Evolutionary conservation across 805 yeast species (phyloP).

Genomic region (Lachancea lanzarotensis): DNA sequence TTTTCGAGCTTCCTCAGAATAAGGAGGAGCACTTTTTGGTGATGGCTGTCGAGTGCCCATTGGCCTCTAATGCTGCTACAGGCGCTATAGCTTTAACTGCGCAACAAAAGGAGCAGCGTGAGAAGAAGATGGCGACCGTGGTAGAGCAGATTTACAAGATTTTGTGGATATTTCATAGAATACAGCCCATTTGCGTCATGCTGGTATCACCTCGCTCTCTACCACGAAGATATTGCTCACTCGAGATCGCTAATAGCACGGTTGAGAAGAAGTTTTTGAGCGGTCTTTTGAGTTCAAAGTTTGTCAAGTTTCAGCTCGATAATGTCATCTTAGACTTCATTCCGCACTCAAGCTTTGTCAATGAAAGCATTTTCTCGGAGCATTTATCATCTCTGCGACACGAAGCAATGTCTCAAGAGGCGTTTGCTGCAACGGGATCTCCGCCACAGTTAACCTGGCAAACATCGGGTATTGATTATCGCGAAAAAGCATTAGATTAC

Average conservation of each 20-base stretch:
- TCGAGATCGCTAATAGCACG: constrained; percentile 88
- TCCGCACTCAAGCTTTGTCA: constrained; percentile 30
- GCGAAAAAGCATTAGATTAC: constrained; percentile 71
- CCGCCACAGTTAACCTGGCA: constrained; percentile 39
- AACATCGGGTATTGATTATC: constrained; percentile 71
- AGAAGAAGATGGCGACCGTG: constrained; percentile 27
- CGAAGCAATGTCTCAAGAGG: constrained; percentile 45
- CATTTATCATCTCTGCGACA: constrained; percentile 64
- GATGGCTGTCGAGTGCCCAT: constrained; percentile 70
- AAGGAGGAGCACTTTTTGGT: constrained; percentile 73
- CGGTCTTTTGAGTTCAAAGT: constrained; percentile 74
- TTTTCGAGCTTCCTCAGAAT: constrained; percentile 54
- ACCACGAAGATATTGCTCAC: constrained; percentile 67
- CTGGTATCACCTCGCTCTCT: constrained; percentile 74
- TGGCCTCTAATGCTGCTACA: constrained; percentile 31
- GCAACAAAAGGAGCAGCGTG: constrained; percentile 17
- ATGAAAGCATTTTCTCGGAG: constrained; percentile 32
- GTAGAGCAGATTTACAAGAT: constrained; percentile 32
- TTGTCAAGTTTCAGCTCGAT: constrained; percentile 58
- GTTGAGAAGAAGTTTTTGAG: constrained; percentile 70
- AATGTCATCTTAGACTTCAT: constrained; percentile 31
- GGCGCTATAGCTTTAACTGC: constrained; percentile 11
- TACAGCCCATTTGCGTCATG: constrained; percentile 74
- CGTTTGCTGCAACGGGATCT: constrained; percentile 2
- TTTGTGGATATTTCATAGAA: constrained; percentile 51